Percentiles rank a stretch among this genome's conserved stretches.
Conservation (phyloP, 2,329 filamentous ascomycete species). For the Botrytis aclada region DNA sequence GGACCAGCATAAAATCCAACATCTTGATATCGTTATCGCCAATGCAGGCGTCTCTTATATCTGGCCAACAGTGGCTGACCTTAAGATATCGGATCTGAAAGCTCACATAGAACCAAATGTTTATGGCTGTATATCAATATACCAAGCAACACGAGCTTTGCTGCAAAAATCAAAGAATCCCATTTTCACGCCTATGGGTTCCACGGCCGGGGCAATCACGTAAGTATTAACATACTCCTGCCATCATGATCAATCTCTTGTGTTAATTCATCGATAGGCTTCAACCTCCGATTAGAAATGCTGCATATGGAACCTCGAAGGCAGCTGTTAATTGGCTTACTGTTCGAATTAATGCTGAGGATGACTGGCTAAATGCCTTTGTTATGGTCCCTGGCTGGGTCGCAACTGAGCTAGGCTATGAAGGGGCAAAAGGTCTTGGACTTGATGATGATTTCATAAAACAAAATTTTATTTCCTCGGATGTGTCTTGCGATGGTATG, state of each 20-base stretch:
- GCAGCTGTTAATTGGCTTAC: constrained; percentile 38
- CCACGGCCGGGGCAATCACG: not conserved
- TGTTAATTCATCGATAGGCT: constrained; percentile 3
- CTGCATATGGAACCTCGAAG: constrained; percentile 38
- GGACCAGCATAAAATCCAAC: not conserved
- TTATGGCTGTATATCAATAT: constrained; percentile 35
- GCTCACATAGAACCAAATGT: not conserved
- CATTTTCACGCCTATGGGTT: not conserved
- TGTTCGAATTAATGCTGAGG: constrained; percentile 29
- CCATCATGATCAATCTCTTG: constrained; percentile 23
- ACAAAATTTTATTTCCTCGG: not conserved
- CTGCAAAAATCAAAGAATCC: not conserved
- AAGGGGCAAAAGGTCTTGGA: not conserved
- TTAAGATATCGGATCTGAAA: not conserved
- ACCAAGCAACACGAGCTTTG: constrained; percentile 33
- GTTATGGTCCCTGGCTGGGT: not conserved
- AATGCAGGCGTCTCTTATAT: not conserved
- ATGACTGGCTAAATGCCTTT: constrained; percentile 30
- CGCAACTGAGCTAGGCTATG: not conserved
- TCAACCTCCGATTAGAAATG: constrained; percentile 26
- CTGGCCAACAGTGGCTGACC: not conserved
- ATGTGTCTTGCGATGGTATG: no score
- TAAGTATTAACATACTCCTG: not conserved
- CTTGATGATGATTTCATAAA: not conserved
- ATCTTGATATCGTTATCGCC: not conserved